These are phyloP conservation scores for Bruguiera parviflora DNA, from an alignment of 345 rosid species.

Conservation along the genomic window DNA sequence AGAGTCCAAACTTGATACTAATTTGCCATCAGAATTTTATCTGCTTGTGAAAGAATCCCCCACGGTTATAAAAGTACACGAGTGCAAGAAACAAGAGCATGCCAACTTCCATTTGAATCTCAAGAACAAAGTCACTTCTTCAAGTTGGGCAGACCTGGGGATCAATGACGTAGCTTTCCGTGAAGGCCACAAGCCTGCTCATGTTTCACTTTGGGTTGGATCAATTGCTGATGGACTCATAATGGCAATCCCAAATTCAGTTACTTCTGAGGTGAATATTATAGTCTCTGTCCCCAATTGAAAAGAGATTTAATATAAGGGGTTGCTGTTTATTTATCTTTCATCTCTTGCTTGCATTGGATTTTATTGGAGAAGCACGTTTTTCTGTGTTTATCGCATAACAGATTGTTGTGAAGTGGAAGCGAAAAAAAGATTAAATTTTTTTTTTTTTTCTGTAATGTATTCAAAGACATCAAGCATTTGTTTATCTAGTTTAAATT, in stretches of 20 bases:
- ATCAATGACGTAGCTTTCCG: slow-evolving; percentile 32
- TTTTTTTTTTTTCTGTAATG: too few relatives aligned
- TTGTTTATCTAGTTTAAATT: too few relatives aligned
- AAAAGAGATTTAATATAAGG: not conserved
- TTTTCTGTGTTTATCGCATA: too few relatives aligned
- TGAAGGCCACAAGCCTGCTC: slow-evolving; percentile 34
- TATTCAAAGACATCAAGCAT: too few relatives aligned
- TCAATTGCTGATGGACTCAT: slow-evolving; percentile 37
- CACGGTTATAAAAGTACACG: slow-evolving; percentile 33
- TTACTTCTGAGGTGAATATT: slow-evolving; percentile 10
- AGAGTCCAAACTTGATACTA: slow-evolving; percentile 22
- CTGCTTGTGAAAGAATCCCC: slow-evolving; percentile 44
- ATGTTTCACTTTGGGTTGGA: slow-evolving; percentile 53
- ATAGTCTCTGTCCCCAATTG: slow-evolving; percentile 37
- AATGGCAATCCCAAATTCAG: slow-evolving; percentile 31
- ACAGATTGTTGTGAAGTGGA: too few relatives aligned
- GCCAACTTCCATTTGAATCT: not conserved
- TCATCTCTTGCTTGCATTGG: not conserved
- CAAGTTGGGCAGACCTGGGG: slow-evolving; percentile 40
- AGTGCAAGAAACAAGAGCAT: slow-evolving; percentile 19
- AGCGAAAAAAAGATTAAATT: too few relatives aligned
- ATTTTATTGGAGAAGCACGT: not conserved
- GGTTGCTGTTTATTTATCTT: not conserved
- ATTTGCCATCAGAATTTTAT: slow-evolving; percentile 22
- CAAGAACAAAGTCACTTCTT: not conserved